Evolutionary conservation across 805 yeast genomes (phyloP).

Genomic region (Pichia heedii): DNA sequence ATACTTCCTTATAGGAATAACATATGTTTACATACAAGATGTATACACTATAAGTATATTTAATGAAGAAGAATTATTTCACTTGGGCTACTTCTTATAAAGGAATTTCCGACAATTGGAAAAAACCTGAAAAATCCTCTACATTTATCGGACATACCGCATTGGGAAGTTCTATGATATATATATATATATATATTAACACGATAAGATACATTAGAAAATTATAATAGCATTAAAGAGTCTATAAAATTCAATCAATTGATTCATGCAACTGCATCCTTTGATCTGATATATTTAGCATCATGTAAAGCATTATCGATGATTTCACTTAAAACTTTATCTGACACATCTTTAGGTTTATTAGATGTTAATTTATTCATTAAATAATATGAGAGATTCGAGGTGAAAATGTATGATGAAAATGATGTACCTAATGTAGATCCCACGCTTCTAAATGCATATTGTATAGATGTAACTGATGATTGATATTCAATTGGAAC

Average conservation of each 20-base stretch:
- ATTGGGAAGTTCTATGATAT: too few relatives aligned
- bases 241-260: slow-evolving; percentile 46
- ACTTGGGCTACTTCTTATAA: too few relatives aligned
- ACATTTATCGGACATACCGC: too few relatives aligned
- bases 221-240: too few relatives aligned
- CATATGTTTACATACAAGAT: too few relatives aligned
- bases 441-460: slow-evolving; percentile 58
- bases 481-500: slow-evolving; percentile 62
- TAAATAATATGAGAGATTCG: slow-evolving; percentile 28
- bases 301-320: slow-evolving; percentile 46
- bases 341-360: slow-evolving; percentile 29
- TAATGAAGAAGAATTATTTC: too few relatives aligned
- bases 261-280: slow-evolving; percentile 41
- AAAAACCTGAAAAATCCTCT: too few relatives aligned
- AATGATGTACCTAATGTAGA: slow-evolving; percentile 57
- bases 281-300: slow-evolving; percentile 41
- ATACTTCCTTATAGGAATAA: too few relatives aligned
- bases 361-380: slow-evolving; percentile 23
- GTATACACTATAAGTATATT: too few relatives aligned
- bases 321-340: slow-evolving; percentile 32
- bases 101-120: too few relatives aligned
- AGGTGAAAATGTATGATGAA: slow-evolving; percentile 55
- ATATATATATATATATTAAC: too few relatives aligned
- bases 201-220: too few relatives aligned
- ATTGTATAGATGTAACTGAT: slow-evolving; percentile 57